A percentile compares a stretch with the other conserved stretches of the same genome.
These are phyloP conservation scores for Ordospora colligata DNA, from an alignment of 371 early-diverging fungal genomes.

Conservation along the genomic window DNA sequence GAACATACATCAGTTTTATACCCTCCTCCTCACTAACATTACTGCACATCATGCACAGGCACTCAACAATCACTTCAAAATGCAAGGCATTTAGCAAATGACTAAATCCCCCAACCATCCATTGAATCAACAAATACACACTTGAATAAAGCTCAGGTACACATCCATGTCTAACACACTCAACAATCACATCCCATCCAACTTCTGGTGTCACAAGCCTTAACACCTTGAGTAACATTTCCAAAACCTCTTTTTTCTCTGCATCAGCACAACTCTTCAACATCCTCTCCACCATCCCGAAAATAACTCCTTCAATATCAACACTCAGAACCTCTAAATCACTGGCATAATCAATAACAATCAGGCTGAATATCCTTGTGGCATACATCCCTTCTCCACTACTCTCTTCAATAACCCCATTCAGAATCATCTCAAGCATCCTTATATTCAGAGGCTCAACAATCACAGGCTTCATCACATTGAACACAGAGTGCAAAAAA, in stretches of 20 bases:
- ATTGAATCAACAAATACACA: background rate
- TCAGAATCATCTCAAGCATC: conserved; percentile 7
- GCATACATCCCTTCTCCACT: background rate
- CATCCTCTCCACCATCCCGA: background rate
- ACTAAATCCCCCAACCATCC: background rate
- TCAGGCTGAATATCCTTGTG: background rate
- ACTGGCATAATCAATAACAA: background rate
- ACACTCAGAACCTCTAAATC: background rate
- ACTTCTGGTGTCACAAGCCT: background rate
- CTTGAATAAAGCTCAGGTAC: background rate
- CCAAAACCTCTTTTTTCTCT: background rate
- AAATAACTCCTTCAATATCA: conserved; percentile 3
- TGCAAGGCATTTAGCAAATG: background rate
- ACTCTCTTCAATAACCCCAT: background rate
- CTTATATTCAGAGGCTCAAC: background rate
- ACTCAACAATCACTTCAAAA: background rate
- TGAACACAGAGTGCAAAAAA: background rate
- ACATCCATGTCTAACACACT: background rate
- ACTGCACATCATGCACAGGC: background rate
- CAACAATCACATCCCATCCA: background rate
- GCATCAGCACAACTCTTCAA: background rate
- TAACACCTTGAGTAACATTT: background rate
- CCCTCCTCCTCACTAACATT: background rate
- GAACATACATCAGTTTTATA: background rate
- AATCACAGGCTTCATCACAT: background rate